Conservation (phyloP, 2,329 filamentous ascomycete genomes). For the Exophiala sp. region DNA sequence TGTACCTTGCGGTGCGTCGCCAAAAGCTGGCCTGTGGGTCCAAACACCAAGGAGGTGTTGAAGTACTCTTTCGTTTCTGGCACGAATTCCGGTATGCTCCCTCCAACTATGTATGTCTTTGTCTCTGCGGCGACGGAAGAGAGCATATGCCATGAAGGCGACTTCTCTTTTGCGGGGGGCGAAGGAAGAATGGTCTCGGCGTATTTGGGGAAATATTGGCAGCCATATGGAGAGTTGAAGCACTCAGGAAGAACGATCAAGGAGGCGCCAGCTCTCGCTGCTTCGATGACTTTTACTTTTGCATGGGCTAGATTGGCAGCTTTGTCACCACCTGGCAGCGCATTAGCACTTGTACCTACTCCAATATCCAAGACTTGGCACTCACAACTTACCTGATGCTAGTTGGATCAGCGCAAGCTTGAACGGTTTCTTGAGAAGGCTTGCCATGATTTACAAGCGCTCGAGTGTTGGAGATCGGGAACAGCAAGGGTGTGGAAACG, state of each 20-base stretch:
- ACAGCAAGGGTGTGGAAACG: too few relatives aligned
- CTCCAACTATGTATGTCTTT: slow-evolving; percentile 75
- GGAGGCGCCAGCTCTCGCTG: slow-evolving; percentile 67
- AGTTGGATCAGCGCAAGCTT: slow-evolving; percentile 79
- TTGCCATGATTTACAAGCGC: slow-evolving; percentile 45
- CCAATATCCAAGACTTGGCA: neutral
- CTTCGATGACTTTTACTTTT: slow-evolving; percentile 73
- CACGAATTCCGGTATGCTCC: slow-evolving; percentile 82
- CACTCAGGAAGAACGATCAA: slow-evolving; percentile 94
- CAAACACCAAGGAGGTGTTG: slow-evolving; percentile 85
- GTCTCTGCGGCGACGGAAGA: slow-evolving; percentile 72
- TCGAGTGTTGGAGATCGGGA: too few relatives aligned
- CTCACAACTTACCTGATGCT: slow-evolving; percentile 53
- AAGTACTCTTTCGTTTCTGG: slow-evolving; percentile 65
- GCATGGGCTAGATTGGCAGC: slow-evolving; percentile 74
- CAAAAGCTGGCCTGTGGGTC: slow-evolving; percentile 69
- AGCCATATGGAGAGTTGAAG: slow-evolving; percentile 98
- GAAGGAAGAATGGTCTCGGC: slow-evolving; percentile 80
- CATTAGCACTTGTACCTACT: slow-evolving; percentile 20
- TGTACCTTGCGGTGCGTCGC: slow-evolving; percentile 89
- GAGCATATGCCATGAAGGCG: slow-evolving; percentile 81
- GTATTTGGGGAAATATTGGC: slow-evolving; percentile 82
- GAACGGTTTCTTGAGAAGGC: slow-evolving; percentile 66
- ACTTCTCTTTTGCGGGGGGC: slow-evolving; percentile 62
- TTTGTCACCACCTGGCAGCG: slow-evolving; percentile 64